Evolutionary conservation across 2,329 filamentous ascomycete species (phyloP).

Genomic region (Colletotrichum sp.): DNA sequence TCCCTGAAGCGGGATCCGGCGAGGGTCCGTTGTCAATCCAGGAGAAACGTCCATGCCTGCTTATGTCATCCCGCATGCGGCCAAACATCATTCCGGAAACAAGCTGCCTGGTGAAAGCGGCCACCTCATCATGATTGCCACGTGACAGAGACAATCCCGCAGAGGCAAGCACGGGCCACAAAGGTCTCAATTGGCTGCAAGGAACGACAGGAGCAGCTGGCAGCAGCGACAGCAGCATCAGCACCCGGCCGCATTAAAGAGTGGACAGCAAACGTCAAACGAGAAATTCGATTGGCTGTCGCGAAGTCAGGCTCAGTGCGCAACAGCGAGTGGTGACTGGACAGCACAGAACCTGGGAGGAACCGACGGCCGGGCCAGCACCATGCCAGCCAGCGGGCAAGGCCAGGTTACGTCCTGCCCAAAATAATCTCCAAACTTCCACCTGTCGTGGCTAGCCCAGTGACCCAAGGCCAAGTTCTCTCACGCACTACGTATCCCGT

Average conservation of each 20-base stretch:
- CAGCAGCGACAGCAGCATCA: not conserved
- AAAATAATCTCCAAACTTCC: conserved; percentile 18
- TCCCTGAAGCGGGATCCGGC: not conserved
- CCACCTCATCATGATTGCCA: conserved; percentile 11
- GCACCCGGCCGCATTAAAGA: not conserved
- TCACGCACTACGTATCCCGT: conserved; percentile 23
- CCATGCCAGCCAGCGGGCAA: not conserved
- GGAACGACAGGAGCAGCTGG: not conserved
- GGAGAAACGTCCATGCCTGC: not conserved
- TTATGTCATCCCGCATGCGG: conserved; percentile 17
- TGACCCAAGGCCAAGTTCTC: not conserved
- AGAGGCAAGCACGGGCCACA: not conserved
- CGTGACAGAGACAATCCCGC: not conserved
- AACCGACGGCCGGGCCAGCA: not conserved
- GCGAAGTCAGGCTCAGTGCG: not conserved
- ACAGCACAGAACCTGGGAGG: not conserved
- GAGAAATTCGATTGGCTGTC: not conserved
- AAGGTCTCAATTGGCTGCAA: not conserved
- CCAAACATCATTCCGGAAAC: not conserved
- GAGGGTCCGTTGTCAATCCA: not conserved
- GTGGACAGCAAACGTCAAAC: conserved; percentile 1
- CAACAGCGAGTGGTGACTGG: not conserved
- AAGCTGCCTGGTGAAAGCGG: not conserved
- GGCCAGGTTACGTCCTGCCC: not conserved
- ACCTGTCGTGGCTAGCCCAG: not conserved